Evolutionary conservation across 139 green algal species (phyloP), one percentile per base, ranked within the genome.

Genomic region (Coelastrella sp.): DNA sequence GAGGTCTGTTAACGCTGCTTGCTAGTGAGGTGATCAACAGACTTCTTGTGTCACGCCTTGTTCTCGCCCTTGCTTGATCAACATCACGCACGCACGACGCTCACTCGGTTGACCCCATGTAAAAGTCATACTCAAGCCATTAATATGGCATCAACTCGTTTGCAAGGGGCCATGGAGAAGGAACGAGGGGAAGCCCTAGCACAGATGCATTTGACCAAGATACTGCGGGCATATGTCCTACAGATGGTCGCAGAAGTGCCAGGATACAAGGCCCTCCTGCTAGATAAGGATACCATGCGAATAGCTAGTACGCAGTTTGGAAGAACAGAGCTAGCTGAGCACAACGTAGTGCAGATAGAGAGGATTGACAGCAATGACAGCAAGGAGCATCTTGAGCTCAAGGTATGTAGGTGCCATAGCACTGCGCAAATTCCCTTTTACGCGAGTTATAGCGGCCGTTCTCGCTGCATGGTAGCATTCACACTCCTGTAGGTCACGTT

Each of bases 311-410:
- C 94, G 0, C 95, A 98, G n/a, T 97, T 96, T 86, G 97, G 95
- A 58, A 94, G 99, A 72, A 96, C 94, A n/a, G 98, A 99, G 73
- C 97, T 99, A 63, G 93, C 98, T 56, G 95, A 98, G 83, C 94
- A 97, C 35, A 96, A 98, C 85, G 97, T 99, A 12, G 98, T 98
- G 89, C 94, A 99, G 58, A 93, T 99, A n/a, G 96, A 99, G 93
- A 83, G 91, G 5, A 83, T 99, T 8, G 97, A 99, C 25, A 82
- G 61, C 65, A 85, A 58, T 57, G 81, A 90, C 5, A 91, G 82
- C 17, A 95, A 97, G 57, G 84, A 95, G 70, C 94, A 97, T 73
- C 82, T 94, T 7, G 97, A 99, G 84, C 93, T 99, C 25, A 99
- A 98, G 95, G 96, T 96, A 22, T 72, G 89, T 5, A 27, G 56